phyloP scores from a whole-genome alignment of 2,329 filamentous ascomycete genomes.

The Claviceps maximensis region DNA sequence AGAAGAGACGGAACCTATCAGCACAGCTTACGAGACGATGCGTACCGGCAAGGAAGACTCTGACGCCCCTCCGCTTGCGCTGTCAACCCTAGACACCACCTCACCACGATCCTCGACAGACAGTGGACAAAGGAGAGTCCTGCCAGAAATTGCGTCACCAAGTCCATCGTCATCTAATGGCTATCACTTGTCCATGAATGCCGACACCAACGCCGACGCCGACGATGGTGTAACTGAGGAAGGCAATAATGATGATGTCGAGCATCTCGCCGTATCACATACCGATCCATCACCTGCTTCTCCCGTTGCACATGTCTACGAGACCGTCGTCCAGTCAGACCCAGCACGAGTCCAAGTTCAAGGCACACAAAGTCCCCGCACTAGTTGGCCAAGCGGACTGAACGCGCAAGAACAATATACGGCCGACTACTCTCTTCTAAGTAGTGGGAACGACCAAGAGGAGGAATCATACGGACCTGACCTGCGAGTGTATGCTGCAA shows the following conservation, averaged over 20 bases:
- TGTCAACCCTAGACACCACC: not conserved
- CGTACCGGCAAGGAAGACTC: not conserved
- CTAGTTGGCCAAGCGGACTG: not conserved
- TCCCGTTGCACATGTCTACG: not conserved
- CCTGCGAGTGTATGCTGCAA: not conserved
- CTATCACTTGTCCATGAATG: not conserved
- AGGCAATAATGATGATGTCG: not conserved
- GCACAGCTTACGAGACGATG: not conserved
- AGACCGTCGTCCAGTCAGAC: not conserved
- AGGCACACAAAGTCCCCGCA: not conserved
- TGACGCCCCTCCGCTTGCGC: not conserved
- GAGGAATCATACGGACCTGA: not conserved
- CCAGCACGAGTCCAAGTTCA: not conserved
- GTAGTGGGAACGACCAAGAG: not conserved
- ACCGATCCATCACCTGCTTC: not conserved
- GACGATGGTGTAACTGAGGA: not conserved
- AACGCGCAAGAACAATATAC: not conserved
- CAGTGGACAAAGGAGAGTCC: not conserved
- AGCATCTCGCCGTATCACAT: not conserved
- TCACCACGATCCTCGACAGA: not conserved
- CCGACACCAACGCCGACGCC: not conserved
- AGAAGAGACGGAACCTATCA: not conserved
- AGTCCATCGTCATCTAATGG: not conserved
- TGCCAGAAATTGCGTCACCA: not conserved
- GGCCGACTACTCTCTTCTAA: not conserved